Evolutionary conservation across 352 stramenopile genomes (phyloP).

Genomic region (Globisporangium cylindrosporum): DNA sequence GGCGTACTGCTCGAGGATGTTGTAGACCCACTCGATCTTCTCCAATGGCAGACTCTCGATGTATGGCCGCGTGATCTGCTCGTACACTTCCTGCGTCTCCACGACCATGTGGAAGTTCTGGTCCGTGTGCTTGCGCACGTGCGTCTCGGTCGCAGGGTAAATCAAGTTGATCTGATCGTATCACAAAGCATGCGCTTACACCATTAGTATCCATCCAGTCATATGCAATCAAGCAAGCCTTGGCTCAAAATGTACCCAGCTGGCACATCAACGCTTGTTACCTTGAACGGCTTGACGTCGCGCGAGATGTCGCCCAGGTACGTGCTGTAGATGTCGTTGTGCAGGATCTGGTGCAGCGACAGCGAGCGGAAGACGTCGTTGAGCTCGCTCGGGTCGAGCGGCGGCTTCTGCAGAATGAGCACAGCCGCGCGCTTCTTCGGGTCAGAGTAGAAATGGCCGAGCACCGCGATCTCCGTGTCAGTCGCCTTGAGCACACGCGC

Average conservation of each 20-base stretch:
- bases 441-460: constrained; percentile 70
- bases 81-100: constrained; percentile 80
- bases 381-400: constrained; percentile 50
- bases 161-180: constrained; percentile 72
- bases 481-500: constrained; percentile 64
- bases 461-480: constrained; percentile 62
- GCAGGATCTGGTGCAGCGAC: constrained; percentile 66
- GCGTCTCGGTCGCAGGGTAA: constrained; percentile 70
- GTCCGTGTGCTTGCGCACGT: constrained; percentile 83
- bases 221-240: neutral
- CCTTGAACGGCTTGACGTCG: constrained; percentile 72
- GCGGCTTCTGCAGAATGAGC: constrained; percentile 63
- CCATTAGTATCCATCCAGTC: neutral
- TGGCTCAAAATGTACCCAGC: too few species aligned
- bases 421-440: constrained; percentile 57
- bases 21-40: constrained; percentile 88
- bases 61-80: constrained; percentile 64
- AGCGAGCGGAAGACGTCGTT: constrained; percentile 41
- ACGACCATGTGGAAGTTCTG: constrained; percentile 81
- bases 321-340: constrained; percentile 86
- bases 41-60: constrained; percentile 73
- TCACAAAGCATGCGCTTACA: neutral
- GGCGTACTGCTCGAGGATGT: constrained; percentile 85
- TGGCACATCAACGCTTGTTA: constrained; percentile 14
- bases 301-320: constrained; percentile 67